Percentiles rank a stretch among this genome's conserved stretches.
These are phyloP conservation scores for Acrodontium crateriforme DNA, from an alignment of 2,329 filamentous ascomycete genomes.

Conservation along the genomic window DNA sequence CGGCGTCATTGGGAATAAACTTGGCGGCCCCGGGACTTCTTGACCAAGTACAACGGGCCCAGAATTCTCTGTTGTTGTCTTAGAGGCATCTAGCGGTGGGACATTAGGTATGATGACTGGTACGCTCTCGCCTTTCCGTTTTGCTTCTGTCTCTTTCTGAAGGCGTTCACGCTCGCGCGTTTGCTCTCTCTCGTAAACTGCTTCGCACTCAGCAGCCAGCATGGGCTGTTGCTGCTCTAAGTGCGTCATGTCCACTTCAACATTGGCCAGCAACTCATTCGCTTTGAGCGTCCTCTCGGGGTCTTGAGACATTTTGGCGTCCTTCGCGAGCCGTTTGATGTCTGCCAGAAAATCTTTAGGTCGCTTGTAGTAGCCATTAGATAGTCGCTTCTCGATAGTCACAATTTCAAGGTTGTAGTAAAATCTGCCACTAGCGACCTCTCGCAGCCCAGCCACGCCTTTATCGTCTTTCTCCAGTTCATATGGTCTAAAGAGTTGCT, in stretches of 20 bases:
- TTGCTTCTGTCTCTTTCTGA: slow-evolving; percentile 43
- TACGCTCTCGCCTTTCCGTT: slow-evolving; percentile 43
- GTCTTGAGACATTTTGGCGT: slow-evolving; percentile 72
- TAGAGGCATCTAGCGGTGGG: slow-evolving; percentile 26
- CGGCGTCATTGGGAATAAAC: slow-evolving; percentile 32
- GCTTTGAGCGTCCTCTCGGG: slow-evolving; percentile 71
- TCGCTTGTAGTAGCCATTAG: slow-evolving; percentile 89
- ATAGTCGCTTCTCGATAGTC: slow-evolving; percentile 89
- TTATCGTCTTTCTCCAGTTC: slow-evolving; percentile 68
- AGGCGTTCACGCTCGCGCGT: slow-evolving; percentile 42
- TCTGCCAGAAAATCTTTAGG: slow-evolving; percentile 82
- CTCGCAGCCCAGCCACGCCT: slow-evolving; percentile 60
- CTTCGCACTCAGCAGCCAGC: slow-evolving; percentile 62
- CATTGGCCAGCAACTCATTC: slow-evolving; percentile 82
- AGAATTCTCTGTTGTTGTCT: slow-evolving; percentile 28
- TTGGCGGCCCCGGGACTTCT: slow-evolving; percentile 40
- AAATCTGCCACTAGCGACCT: slow-evolving; percentile 66
- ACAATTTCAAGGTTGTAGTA: slow-evolving; percentile 91
- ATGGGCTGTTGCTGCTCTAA: slow-evolving; percentile 53
- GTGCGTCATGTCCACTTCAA: slow-evolving; percentile 78
- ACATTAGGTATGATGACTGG: slow-evolving; percentile 27
- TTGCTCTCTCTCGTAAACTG: slow-evolving; percentile 59
- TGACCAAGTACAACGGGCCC: slow-evolving; percentile 47
- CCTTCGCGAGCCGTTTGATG: slow-evolving; percentile 70
- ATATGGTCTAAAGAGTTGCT: slow-evolving; percentile 53